Evolutionary conservation across 2,329 filamentous ascomycete genomes (phyloP), one percentile per base, ranked within the genome.

Genomic region (Phaeosphaeria sp.): DNA sequence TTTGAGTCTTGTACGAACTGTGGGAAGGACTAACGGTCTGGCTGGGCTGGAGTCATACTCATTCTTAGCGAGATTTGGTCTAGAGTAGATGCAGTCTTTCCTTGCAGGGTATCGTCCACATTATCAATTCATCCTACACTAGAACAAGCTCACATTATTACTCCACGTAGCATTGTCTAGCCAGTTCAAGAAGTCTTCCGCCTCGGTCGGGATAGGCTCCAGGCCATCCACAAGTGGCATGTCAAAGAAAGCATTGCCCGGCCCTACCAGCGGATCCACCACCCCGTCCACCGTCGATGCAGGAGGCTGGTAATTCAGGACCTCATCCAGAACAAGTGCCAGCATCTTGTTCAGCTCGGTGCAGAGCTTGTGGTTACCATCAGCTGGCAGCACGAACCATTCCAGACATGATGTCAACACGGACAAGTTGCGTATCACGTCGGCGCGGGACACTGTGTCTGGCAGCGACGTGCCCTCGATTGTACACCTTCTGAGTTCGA

Each of bases 341-440:
- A 76, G 65, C 72, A 76, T 75, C 50, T 77, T 75, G 55, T 75
- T 77, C 9, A 76, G 63, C 56, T 77, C 74, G 42, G 56, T 68
- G 55, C 74, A 77, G 17, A 77, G 68, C 51, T 67, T 72, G 58
- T 75, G 70, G 47, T 77, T 76, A 4, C 73, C 74, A 46, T 76
- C 73, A 18, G 70, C 69, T 2, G 73, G 73, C 7, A 74, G 56
- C 7, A 75, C 66, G 1, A 73, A 66, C 72, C 72, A 75, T 25
- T 77, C 74, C 5, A 77, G 58, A 42, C 71, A 74, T 1, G 72
- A 74, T 4, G 73, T 76, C 9, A 77, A 54, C 1, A 77, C 72
- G 1, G 74, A 76, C 15, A 77, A 64, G 30, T 75, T 76, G 5
- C 74, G 72, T 23, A 77, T 77, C 2, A 76, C 55, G 39, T 76